These are phyloP conservation scores for Cercospora sp. DNA, from an alignment of 2,329 filamentous ascomycete species.

Conservation along the genomic window DNA sequence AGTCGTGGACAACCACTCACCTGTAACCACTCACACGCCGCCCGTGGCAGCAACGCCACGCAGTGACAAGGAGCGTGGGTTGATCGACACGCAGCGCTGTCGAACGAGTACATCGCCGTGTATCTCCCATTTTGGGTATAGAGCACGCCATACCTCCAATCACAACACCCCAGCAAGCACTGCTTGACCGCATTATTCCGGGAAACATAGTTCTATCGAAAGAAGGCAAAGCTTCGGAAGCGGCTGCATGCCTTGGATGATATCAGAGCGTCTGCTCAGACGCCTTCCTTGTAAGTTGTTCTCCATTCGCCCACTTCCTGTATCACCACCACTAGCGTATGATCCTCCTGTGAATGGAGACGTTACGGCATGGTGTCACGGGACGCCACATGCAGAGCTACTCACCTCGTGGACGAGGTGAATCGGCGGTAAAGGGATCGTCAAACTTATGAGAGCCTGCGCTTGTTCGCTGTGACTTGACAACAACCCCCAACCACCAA, in stretches of 20 bases:
- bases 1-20: neutral
- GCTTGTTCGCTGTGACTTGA: neutral
- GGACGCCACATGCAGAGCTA: slow-evolving; percentile 3
- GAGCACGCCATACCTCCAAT: slow-evolving; percentile 8
- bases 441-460: slow-evolving; percentile 4
- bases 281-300: slow-evolving; percentile 12
- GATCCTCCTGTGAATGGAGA: neutral
- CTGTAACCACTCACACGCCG: neutral
- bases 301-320: neutral
- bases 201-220: slow-evolving; percentile 3
- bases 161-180: slow-evolving; percentile 6
- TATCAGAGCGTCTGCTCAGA: slow-evolving; percentile 7
- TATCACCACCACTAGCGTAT: slow-evolving; percentile 8
- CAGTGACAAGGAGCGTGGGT: slow-evolving; percentile 6
- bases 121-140: neutral
- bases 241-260: slow-evolving; percentile 4
- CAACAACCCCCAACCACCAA: slow-evolving; percentile 3
- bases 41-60: neutral
- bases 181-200: slow-evolving; percentile 14
- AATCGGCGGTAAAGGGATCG: slow-evolving; percentile 20
- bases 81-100: slow-evolving; percentile 6
- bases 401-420: slow-evolving; percentile 5
- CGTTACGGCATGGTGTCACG: slow-evolving; percentile 13
- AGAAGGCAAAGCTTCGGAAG: slow-evolving; percentile 12
- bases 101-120: neutral